phyloP scores from a whole-genome alignment of 2,329 filamentous ascomycete genomes.

The Talaromyces sp. region DNA sequence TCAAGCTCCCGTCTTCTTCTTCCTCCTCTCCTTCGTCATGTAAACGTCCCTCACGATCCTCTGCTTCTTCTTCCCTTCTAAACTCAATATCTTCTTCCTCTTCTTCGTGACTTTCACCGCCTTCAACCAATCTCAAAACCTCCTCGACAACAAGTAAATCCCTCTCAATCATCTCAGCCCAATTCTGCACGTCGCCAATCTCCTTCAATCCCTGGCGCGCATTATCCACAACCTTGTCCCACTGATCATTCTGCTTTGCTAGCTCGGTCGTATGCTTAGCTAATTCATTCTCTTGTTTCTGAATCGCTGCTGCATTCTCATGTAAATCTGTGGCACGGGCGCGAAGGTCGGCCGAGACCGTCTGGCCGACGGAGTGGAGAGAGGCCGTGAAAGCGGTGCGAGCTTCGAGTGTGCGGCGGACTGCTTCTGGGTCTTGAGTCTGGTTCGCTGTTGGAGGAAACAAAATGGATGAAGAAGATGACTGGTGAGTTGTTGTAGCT shows the following conservation, averaged over 20 bases:
- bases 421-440: constrained; percentile 9
- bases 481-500: constrained; percentile 3
- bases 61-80: neutral
- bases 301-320: constrained; percentile 49
- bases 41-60: neutral
- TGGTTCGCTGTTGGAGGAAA: constrained; percentile 17
- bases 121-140: constrained; percentile 31
- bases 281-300: constrained; percentile 52
- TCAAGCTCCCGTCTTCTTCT: constrained; percentile 11
- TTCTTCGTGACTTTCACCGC: constrained; percentile 13
- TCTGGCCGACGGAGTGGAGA: constrained; percentile 40
- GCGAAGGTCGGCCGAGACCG: constrained; percentile 50
- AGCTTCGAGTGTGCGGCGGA: constrained; percentile 36
- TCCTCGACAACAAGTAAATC: constrained; percentile 44
- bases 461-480: constrained; percentile 13
- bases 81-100: neutral
- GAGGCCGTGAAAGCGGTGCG: constrained; percentile 42
- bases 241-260: constrained; percentile 49
- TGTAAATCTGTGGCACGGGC: constrained; percentile 54
- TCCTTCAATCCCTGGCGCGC: constrained; percentile 55
- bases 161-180: constrained; percentile 57
- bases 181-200: constrained; percentile 61
- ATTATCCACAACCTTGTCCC: constrained; percentile 51
- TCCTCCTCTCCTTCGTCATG: neutral
- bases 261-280: constrained; percentile 47